These are phyloP conservation scores for Anaeramoeba flamelloides DNA, from an alignment of 78 protist species.

Conservation along the genomic window DNA sequence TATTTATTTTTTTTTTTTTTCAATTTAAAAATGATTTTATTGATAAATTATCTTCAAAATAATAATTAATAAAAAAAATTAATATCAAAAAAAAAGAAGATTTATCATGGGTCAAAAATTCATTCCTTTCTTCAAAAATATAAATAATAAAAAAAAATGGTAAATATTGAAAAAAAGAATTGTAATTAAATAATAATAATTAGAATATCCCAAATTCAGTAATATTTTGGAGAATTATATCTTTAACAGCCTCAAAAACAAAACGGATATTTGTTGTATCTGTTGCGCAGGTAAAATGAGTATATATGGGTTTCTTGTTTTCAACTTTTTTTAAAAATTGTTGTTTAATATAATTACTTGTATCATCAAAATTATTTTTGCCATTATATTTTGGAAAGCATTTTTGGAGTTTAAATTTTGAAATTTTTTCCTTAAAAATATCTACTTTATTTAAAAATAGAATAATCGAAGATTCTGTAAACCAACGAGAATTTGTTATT, in stretches of 20 bases:
- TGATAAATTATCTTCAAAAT: no score
- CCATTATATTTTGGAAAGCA: neutral
- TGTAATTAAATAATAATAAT: no score
- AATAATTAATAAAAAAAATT: no score
- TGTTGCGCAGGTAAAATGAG: neutral
- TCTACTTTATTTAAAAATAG: neutral
- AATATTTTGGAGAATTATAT: neutral
- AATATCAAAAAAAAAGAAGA: no score
- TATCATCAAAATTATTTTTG: neutral
- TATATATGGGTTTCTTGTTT: neutral
- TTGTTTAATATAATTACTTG: neutral
- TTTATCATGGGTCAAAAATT: no score
- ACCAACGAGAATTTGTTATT: neutral
- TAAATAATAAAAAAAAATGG: no score
- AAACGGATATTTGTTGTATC: neutral
- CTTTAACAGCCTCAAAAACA: neutral
- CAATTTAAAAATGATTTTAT: no score
- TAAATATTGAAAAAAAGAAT: no score
- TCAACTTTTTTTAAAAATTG: neutral
- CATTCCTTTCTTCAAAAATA: no score
- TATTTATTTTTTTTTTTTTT: no score
- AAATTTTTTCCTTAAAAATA: neutral
- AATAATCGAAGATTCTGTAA: neutral
- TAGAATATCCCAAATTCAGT: no score
- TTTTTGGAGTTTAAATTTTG: neutral